A percentile compares a stretch with the other conserved stretches of the same genome.
Evolutionary conservation across 108 stramenopile species (phyloP).

Genomic region (Pseudonitzschia delicatissima): DNA sequence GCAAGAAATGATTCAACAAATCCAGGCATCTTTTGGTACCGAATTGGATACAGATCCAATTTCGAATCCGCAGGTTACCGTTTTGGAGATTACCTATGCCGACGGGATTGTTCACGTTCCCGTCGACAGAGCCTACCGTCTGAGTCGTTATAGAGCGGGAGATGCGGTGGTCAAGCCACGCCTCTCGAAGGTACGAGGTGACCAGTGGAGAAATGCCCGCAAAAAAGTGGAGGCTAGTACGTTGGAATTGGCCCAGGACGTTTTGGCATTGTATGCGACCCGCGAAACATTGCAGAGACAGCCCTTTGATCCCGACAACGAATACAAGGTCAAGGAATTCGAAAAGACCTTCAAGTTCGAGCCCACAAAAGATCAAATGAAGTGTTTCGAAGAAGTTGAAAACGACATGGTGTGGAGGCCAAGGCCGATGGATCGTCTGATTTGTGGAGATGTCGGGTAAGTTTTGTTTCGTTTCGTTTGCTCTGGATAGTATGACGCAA

Average conservation of each 20-base stretch:
- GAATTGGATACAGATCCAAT: constrained; percentile 68
- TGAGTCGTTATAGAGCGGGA: constrained; percentile 75
- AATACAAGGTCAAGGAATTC: constrained; percentile 64
- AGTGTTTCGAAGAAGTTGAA: constrained; percentile 85
- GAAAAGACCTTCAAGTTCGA: constrained; percentile 71
- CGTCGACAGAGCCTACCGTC: constrained; percentile 74
- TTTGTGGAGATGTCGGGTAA: constrained; percentile 95
- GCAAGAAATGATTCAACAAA: constrained; percentile 48
- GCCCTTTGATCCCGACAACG: constrained; percentile 66
- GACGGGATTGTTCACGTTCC: constrained; percentile 83
- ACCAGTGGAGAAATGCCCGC: constrained; percentile 77
- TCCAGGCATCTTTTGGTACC: constrained; percentile 62
- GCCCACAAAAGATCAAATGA: constrained; percentile 85
- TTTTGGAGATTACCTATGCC: constrained; percentile 69
- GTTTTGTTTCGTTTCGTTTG: constrained; percentile 1
- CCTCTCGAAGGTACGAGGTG: constrained; percentile 67
- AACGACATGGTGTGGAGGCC: constrained; percentile 94
- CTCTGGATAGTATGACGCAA: too few species aligned
- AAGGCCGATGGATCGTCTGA: constrained; percentile 94
- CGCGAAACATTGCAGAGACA: constrained; percentile 59
- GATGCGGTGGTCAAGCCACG: constrained; percentile 73
- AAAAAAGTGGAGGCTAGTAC: constrained; percentile 71
- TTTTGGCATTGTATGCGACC: constrained; percentile 61
- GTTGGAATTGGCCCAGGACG: constrained; percentile 75
- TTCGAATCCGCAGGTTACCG: constrained; percentile 69